Evolutionary conservation across 2,329 filamentous ascomycete species (phyloP), one percentile per base, ranked within the genome.

Genomic region (Cercospora sp.): DNA sequence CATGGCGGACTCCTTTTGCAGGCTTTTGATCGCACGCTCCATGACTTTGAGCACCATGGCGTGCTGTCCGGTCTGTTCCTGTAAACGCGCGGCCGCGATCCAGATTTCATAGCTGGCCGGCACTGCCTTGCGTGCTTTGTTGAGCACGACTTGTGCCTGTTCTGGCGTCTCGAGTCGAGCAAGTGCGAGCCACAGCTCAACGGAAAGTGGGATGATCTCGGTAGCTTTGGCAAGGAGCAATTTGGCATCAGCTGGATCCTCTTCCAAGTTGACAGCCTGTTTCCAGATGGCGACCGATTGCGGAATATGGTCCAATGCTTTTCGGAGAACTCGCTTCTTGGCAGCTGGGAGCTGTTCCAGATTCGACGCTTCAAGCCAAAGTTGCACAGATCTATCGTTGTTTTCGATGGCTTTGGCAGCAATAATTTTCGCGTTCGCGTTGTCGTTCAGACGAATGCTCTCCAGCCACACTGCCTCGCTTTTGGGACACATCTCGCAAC

Each of bases 241-340:
- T 70, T 90, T 90, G 4, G 96, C 96, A 81, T 97, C 93, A 31
- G 90, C 91, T 0, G 91, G 87, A 73, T 97, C 91, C 75, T 97
- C 94, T 77, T 98, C 95, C 65, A 98, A 83, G 74, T 98, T 98
- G 70, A 99, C 94, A 5, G 94, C 91, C 77, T 96, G 93, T 78
- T 98, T 99, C 95, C 95, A 99, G n/a, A 99, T 86, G 51, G 92
- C 90, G 59, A 98, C 95, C 0, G 94, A 98, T 76, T 97, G 93
- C 0, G 94, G 94, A 48, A 97, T 91, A 75, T 97, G 90, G 75
- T 98, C 92, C 55, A 99, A 85, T 0, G 95, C 96, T 77, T 96
- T 92, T 65, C 94, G 88, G 36, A 97, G 89, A 7, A 99, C 95
- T 76, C 93, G 90, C 81, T 98, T 98, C 81, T 96, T 96, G 10